phyloP scores from a whole-genome alignment of 2,329 filamentous ascomycete species.

The Colletotrichum sp. region DNA sequence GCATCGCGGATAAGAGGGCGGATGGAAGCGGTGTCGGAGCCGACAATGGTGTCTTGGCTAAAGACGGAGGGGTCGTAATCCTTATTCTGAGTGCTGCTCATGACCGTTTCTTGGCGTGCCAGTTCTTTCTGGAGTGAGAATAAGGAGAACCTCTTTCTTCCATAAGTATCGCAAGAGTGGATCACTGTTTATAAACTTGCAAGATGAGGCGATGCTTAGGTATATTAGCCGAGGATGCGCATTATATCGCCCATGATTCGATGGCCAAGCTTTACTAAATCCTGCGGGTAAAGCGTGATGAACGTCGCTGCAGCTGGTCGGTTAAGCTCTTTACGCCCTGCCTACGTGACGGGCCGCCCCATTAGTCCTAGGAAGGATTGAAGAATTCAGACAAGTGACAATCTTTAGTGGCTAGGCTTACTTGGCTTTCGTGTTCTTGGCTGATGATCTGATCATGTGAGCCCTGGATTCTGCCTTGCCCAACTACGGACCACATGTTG shows the following conservation, averaged over 20 bases:
- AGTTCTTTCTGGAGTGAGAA: not conserved
- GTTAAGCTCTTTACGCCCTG: not conserved
- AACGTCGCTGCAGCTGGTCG: not conserved
- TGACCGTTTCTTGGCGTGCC: not conserved
- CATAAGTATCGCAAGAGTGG: not conserved
- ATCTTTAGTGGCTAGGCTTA: not conserved
- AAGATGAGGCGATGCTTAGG: not conserved
- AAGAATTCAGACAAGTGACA: not conserved
- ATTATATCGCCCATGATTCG: not conserved
- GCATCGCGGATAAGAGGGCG: not conserved
- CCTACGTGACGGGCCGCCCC: not conserved
- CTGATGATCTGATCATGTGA: not conserved
- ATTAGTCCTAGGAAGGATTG: not conserved
- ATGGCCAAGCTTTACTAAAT: not conserved
- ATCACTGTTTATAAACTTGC: not conserved
- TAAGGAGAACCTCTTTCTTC: not conserved
- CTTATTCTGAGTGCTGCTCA: not conserved
- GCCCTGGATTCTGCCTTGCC: not conserved
- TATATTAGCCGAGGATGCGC: not conserved
- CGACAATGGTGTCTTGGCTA: constrained; percentile 8
- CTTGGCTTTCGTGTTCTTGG: not conserved
- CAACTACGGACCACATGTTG: not conserved
- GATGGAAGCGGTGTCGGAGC: constrained; percentile 8
- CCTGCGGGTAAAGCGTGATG: not conserved
- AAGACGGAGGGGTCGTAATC: not conserved